Conservation (phyloP, 1,284 basidiomycete species). For the Hymenochaete sp. region DNA sequence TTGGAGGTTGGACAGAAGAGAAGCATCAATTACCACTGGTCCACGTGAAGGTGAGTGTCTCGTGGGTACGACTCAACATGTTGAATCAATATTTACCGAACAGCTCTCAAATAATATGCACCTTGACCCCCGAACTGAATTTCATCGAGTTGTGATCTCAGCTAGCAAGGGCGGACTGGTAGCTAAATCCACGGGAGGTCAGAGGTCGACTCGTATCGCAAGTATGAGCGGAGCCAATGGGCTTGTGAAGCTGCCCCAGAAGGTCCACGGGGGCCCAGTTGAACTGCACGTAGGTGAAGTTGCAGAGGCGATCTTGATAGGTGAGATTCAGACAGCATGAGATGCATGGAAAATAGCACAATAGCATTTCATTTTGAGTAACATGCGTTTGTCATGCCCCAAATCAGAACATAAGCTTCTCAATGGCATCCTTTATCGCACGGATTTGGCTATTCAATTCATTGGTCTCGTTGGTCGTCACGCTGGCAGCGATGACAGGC, state of each 20-base stretch:
- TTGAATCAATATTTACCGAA: neutral
- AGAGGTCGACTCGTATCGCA: slow-evolving; percentile 70
- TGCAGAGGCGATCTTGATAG: slow-evolving; percentile 55
- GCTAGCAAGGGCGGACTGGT: slow-evolving; percentile 39
- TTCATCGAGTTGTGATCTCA: slow-evolving; percentile 66
- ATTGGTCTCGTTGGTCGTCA: slow-evolving; percentile 93
- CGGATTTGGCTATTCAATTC: slow-evolving; percentile 89
- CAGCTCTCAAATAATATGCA: slow-evolving; percentile 54
- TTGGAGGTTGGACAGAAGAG: slow-evolving; percentile 58
- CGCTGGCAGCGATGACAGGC: slow-evolving; percentile 90
- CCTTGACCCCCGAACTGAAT: slow-evolving; percentile 71
- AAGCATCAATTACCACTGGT: slow-evolving; percentile 57
- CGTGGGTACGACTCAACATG: neutral
- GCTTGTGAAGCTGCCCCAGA: slow-evolving; percentile 56
- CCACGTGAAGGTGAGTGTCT: slow-evolving; percentile 47
- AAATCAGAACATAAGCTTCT: slow-evolving; percentile 57
- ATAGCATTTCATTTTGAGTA: neutral
- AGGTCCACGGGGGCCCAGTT: slow-evolving; percentile 31
- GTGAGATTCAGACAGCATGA: slow-evolving; percentile 43
- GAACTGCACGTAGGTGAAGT: slow-evolving; percentile 43
- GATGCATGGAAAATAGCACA: neutral
- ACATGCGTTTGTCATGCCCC: neutral
- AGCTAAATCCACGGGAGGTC: slow-evolving; percentile 77
- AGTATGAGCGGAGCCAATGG: slow-evolving; percentile 75
- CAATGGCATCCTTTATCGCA: slow-evolving; percentile 83